Base-by-base conservation (phyloP, 2,329 filamentous ascomycete species). In the Chrysoporthe deuterocubensis region DNA sequence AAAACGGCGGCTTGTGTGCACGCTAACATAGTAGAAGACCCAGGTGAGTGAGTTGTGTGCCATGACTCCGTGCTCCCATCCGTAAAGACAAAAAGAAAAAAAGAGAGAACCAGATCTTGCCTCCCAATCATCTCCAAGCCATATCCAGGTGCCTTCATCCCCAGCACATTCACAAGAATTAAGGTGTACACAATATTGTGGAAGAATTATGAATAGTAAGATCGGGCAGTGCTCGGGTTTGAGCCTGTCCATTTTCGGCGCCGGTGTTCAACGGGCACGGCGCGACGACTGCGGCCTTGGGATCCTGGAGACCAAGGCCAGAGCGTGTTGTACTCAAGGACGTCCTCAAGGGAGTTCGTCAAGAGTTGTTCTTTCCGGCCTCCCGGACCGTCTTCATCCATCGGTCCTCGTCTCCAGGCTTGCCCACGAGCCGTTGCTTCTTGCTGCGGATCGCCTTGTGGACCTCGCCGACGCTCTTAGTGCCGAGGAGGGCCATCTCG, bases 401-500 rank as follows among this genome's bases (percentile, higher is more conserved):
- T 37, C 79, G 77, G 68, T 85, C 83, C 70, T 85, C 84, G n/a
- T 83, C 81, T 9, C 83, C 83, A 7, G 78, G 71, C 67, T 79
- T 78, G 11, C 80, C 81, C 8, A 81, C 74, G 1, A 80, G 76
- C 14, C 76, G 76, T 3, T 73, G 76, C 26, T 77, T 77, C 40
- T 74, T 72, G 69, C 76, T 71, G 63, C 77, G 67, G 57, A 81
- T 74, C 67, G 84, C 76, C 1, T 75, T 72, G 65, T 77, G 77
- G 6, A 87, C 79, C 62, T 87, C 85, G 0, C 76, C 77, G 0
- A 78, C 72, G 2, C 77, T 83, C 71, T 79, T 81, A 13, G 83
- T 79, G 9, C 81, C 80, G 0, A 88, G 79, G 2, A 89, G 76
- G 1, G 80, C 75, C 78, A 85, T 85, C 73, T 88, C 86, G 21